phyloP scores from a whole-genome alignment of 2,329 filamentous ascomycete genomes.

The Colletotrichum cuscutae region DNA sequence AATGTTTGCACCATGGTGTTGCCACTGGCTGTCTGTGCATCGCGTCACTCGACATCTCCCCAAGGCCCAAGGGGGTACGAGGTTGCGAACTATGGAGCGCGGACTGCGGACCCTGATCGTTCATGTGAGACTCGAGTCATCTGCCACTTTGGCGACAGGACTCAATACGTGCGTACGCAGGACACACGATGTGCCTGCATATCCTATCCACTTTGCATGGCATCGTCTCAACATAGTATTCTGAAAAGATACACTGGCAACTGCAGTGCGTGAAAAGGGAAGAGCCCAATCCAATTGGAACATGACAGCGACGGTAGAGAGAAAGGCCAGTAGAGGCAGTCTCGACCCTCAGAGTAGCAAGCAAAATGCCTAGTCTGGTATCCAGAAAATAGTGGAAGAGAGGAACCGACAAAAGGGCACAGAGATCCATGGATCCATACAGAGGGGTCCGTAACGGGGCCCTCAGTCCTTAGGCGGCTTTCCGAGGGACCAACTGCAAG shows the following conservation, averaged over 20 bases:
- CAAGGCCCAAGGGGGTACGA: no score
- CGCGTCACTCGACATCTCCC: background rate
- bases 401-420: conserved; percentile 3
- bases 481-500: conserved; percentile 1
- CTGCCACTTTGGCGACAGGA: background rate
- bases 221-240: background rate
- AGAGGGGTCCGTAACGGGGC: background rate
- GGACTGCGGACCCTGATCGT: background rate
- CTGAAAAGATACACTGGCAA: background rate
- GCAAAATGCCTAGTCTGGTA: background rate
- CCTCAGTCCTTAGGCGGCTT: background rate
- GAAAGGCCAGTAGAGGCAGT: background rate
- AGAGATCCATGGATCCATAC: background rate
- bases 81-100: background rate
- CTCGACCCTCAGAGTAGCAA: background rate
- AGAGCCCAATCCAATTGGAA: background rate
- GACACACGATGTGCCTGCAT: background rate
- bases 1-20: conserved; percentile 21
- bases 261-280: background rate
- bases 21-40: conserved; percentile 19
- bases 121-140: conserved; percentile 6
- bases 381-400: background rate
- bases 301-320: background rate
- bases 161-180: conserved; percentile 7
- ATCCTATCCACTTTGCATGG: background rate